Conservation (phyloP, 768 basidiomycete species). For the Termitomyces heimii region DNA sequence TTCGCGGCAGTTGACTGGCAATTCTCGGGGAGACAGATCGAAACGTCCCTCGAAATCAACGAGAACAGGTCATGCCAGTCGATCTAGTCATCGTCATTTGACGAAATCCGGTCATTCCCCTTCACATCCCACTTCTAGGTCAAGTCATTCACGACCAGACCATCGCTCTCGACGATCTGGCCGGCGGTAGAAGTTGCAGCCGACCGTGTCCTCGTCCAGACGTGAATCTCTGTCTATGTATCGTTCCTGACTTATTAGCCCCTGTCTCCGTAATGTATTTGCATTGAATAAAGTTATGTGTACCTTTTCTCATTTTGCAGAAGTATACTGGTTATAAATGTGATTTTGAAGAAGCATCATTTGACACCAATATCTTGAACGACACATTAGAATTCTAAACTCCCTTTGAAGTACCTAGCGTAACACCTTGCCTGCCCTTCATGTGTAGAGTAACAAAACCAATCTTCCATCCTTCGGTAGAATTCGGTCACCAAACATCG, state of each 20-base stretch:
- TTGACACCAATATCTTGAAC: background rate
- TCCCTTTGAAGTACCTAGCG: background rate
- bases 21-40: constrained; percentile 2
- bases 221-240: background rate
- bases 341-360: too few relatives aligned
- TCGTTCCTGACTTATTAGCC: background rate
- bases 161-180: constrained; percentile 7
- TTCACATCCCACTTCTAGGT: background rate
- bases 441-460: background rate
- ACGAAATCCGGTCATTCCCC: background rate
- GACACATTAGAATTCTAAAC: too few relatives aligned
- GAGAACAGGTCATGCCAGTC: constrained; percentile 6
- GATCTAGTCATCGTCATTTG: background rate
- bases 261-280: background rate
- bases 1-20: constrained; percentile 6
- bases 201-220: background rate
- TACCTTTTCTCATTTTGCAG: background rate
- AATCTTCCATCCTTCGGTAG: background rate
- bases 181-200: constrained; percentile 3
- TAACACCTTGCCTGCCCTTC: background rate
- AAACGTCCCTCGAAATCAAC: background rate
- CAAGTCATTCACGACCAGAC: background rate
- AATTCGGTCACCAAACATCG: background rate
- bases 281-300: background rate
- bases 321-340: background rate